phyloP scores from a whole-genome alignment of 2,329 filamentous ascomycete species.

The Blastomyces silverae region DNA sequence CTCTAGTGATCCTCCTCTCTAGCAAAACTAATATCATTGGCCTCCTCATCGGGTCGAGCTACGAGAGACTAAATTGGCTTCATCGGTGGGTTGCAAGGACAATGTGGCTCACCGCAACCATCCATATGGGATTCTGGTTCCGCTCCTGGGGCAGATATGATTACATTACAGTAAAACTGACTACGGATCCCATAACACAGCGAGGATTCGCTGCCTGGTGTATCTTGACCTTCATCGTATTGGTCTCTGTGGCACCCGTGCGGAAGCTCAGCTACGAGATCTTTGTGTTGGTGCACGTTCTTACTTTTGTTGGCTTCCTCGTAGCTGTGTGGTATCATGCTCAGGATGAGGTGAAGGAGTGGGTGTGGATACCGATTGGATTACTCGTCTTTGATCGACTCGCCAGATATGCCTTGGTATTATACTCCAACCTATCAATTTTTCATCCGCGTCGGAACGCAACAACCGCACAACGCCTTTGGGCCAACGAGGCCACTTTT shows the following conservation, averaged over 20 bases:
- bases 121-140: slow-evolving; percentile 52
- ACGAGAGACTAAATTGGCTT: slow-evolving; percentile 49
- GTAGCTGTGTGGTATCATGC: slow-evolving; percentile 46
- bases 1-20: slow-evolving; percentile 51
- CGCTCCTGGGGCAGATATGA: slow-evolving; percentile 47
- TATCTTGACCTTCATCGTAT: slow-evolving; percentile 47
- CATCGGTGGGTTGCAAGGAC: slow-evolving; percentile 48
- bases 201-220: slow-evolving; percentile 49
- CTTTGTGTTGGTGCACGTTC: slow-evolving; percentile 50
- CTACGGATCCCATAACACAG: slow-evolving; percentile 45
- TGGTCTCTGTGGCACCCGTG: slow-evolving; percentile 47
- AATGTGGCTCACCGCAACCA: slow-evolving; percentile 48
- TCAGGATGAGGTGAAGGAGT: slow-evolving; percentile 38
- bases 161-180: slow-evolving; percentile 45
- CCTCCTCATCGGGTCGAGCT: slow-evolving; percentile 42
- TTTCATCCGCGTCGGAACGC: slow-evolving; percentile 30
- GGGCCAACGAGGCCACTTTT: slow-evolving; percentile 42
- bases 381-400: slow-evolving; percentile 44
- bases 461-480: slow-evolving; percentile 23
- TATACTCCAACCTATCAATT: slow-evolving; percentile 39
- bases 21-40: slow-evolving; percentile 52
- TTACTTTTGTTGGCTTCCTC: slow-evolving; percentile 47
- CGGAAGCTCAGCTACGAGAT: slow-evolving; percentile 48
- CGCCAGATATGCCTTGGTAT: slow-evolving; percentile 31
- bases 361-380: slow-evolving; percentile 45